These are phyloP conservation scores for Ceratocystis cacaofunesta DNA, from an alignment of 2,329 filamentous ascomycete species.

Conservation along the genomic window DNA sequence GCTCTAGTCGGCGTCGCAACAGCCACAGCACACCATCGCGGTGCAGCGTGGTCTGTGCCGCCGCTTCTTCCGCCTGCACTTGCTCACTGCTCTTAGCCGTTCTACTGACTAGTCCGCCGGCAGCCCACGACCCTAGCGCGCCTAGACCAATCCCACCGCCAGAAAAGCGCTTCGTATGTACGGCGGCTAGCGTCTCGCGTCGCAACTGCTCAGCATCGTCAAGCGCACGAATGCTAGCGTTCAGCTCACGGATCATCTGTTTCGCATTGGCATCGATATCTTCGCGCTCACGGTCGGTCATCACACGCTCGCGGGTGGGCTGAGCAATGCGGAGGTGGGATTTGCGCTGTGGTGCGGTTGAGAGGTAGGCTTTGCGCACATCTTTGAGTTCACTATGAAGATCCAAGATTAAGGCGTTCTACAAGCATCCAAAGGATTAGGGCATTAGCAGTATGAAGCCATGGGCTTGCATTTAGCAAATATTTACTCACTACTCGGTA, in stretches of 20 bases:
- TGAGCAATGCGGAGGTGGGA: constrained; percentile 5
- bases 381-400: constrained; percentile 66
- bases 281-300: constrained; percentile 72
- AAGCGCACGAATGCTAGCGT: constrained; percentile 63
- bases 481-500: constrained; percentile 62
- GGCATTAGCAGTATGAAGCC: background rate
- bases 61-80: constrained; percentile 52
- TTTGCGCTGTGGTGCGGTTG: constrained; percentile 53
- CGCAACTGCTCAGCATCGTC: constrained; percentile 71
- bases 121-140: constrained; percentile 47
- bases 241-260: constrained; percentile 69
- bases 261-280: constrained; percentile 80
- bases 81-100: constrained; percentile 48
- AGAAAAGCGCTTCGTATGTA: constrained; percentile 57
- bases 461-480: background rate
- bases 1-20: constrained; percentile 58
- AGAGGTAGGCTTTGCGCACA: constrained; percentile 83
- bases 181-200: constrained; percentile 54
- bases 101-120: constrained; percentile 43
- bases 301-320: constrained; percentile 27
- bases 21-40: constrained; percentile 76
- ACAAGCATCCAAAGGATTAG: background rate
- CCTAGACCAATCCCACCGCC: constrained; percentile 39
- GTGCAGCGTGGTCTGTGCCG: constrained; percentile 51
- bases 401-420: constrained; percentile 75